Base-by-base conservation (phyloP, 2,329 filamentous ascomycete species). In the Ambrosiella xylebori region DNA sequence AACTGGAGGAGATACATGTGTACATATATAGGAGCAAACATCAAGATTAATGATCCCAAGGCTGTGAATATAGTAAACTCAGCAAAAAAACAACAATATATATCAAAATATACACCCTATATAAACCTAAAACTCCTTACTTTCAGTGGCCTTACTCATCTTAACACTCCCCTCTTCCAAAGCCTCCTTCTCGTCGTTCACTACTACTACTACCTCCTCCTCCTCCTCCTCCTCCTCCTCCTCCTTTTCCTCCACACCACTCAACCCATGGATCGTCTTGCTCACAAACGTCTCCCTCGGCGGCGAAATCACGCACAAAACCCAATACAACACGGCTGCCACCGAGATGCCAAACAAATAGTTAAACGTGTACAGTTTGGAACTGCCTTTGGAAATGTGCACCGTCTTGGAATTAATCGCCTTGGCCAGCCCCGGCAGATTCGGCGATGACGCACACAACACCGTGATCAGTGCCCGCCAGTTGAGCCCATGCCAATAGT, bases 391-490 rank as follows among this genome's bases (percentile, higher is more conserved):
- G 47, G 56, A 56, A 47, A 61, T 61, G 19, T 58, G 45, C 41
- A 61, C 56, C 7, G 44, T 50, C 50, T 56, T 55, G 2, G 50
- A 35, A 35, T 61, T 50, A 36, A 61, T 61, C 15, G 56, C 56
- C 27, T 61, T 56, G 6, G 74, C 64, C 59, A 75, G 73, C 11
- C 73, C 73, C 0, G 73, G 72, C 54, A 75, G 61, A 2, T 66
- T 68, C 0, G 73, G 73, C 0, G 64, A 66, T 2, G 71, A 68
- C 3, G 71, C 71, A 17, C 68, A 63, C 17, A 68, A 59, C 70
- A 73, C 74, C 68, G 71, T 69, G 27, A 68, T 64, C 0, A 67
- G 65, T 1, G 72, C 70, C 3, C 71, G 66, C 69, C 70, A 72
- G 57, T 73, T 73, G 9, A 70, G 38, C 2, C 71, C 71, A n/a